Evolutionary conservation across 352 stramenopile genomes (phyloP), one percentile per base, ranked within the genome.

Genomic region (Thraustochytrium striatum): DNA sequence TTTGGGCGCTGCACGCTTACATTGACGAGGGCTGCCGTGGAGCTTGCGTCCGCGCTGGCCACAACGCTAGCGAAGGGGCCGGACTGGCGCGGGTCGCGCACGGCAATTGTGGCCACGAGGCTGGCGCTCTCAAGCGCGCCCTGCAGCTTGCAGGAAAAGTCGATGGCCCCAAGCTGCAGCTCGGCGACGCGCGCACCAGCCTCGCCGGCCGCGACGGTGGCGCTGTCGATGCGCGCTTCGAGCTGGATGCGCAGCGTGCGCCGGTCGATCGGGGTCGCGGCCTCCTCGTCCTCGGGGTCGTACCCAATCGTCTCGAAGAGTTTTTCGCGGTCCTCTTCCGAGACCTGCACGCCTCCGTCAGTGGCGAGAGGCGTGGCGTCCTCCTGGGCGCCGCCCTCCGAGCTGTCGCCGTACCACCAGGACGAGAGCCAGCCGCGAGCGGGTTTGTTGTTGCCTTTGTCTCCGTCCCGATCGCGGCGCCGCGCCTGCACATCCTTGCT

Each of bases 221-320:
- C 39, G 39, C 5, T 47, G 39, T 13, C 39, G 39, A 13, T 47
- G 39, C 39, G 39, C 39, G 39, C 13, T 47, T 47, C 5, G 39
- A 47, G 39, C 25, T 72, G 35, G 2, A 81, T 28, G 19, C 57
- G 72, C 25, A 79, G n/a, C 61, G 55, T 81, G 47, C n/a, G 13
- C 19, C 58, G 58, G 52, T 81, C 61, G 16, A 69, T 9, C 16
- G 43, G 13, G n/a, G n/a, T n/a, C 9, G 61, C 57, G 21, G 41
- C 57, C 25, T 79, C 61, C 21, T 79, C 58, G 11, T 53, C 16
- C 21, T 81, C 35, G 16, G 72, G 72, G 28, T 81, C 58, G 30
- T 72, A 81, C 9, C 72, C 72, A n/a, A 81, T 81, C 13, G 72
- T 81, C 8, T 81, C 58, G 50, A 72, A 81, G 38, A 81, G 72